Evolutionary conservation across 2,329 filamentous ascomycete genomes (phyloP).

Genomic region (Metarhizium sp.): DNA sequence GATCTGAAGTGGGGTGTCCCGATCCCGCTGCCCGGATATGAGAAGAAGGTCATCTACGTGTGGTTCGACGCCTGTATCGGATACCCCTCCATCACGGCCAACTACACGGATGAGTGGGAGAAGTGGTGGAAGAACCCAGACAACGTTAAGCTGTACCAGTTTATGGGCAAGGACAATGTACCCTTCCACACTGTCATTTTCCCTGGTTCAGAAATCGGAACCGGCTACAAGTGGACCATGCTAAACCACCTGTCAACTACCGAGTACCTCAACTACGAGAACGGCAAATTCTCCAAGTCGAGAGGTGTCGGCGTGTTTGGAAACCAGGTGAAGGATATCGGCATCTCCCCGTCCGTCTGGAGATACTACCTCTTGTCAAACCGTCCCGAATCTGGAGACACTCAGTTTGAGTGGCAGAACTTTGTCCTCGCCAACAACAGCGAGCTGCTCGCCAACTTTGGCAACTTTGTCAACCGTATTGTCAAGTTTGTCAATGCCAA

Average conservation of each 20-base stretch:
- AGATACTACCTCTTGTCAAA: constrained; percentile 82
- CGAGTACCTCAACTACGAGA: constrained; percentile 79
- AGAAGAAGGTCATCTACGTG: constrained; percentile 74
- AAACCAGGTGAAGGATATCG: constrained; percentile 79
- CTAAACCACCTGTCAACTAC: constrained; percentile 82
- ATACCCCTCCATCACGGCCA: constrained; percentile 90
- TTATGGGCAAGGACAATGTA: constrained; percentile 72
- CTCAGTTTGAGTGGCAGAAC: constrained; percentile 80
- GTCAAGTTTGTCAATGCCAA: constrained; percentile 72
- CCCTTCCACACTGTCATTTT: constrained; percentile 79
- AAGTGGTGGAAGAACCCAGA: constrained; percentile 91
- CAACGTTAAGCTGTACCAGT: constrained; percentile 82
- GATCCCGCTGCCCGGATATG: constrained; percentile 41
- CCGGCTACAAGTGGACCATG: constrained; percentile 79
- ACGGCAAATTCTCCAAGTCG: constrained; percentile 88
- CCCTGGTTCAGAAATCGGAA: constrained; percentile 78
- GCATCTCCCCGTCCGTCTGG: constrained; percentile 81
- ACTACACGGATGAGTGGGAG: constrained; percentile 82
- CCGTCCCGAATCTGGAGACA: constrained; percentile 76
- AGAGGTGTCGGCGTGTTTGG: constrained; percentile 86
- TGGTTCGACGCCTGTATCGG: constrained; percentile 92
- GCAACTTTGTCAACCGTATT: constrained; percentile 65
- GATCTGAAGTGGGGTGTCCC: constrained; percentile 83
- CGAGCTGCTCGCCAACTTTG: constrained; percentile 68
- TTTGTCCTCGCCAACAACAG: constrained; percentile 85